Percentiles rank a stretch among this genome's conserved stretches.
These are phyloP conservation scores for Dimargaris cristalligena DNA, from an alignment of 192 early-diverging fungal species.

Conservation along the genomic window DNA sequence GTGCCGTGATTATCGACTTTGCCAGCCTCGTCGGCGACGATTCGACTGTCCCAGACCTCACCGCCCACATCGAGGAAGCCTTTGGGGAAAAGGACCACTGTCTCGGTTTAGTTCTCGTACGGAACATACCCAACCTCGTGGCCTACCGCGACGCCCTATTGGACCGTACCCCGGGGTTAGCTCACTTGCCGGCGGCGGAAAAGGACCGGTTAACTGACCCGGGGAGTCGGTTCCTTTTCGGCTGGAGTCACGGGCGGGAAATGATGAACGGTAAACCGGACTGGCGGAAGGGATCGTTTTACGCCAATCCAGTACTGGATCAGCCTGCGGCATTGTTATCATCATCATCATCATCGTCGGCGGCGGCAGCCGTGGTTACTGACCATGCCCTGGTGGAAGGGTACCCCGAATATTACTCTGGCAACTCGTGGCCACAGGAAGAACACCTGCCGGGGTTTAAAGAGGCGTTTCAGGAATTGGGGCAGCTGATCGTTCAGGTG, in stretches of 20 bases:
- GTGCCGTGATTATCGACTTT: constrained; percentile 30
- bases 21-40: constrained; percentile 21
- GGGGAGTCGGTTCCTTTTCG: constrained; percentile 37
- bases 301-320: constrained; percentile 38
- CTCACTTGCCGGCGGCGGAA: constrained; percentile 31
- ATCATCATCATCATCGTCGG: no score
- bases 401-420: constrained; percentile 33
- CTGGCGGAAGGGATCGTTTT: constrained; percentile 44
- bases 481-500: constrained; percentile 34
- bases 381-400: constrained; percentile 18
- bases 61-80: constrained; percentile 26
- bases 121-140: constrained; percentile 31
- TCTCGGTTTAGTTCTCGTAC: constrained; percentile 37
- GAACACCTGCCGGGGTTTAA: constrained; percentile 31
- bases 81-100: constrained; percentile 34
- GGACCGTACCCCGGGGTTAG: constrained; percentile 30
- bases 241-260: constrained; percentile 57
- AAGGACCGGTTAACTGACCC: constrained; percentile 31
- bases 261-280: constrained; percentile 47
- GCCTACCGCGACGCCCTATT: constrained; percentile 30
- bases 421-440: constrained; percentile 41
- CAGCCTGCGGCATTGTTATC: constrained; percentile 17
- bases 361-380: no score
- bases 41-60: constrained; percentile 22
- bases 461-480: constrained; percentile 35